phyloP scores from a whole-genome alignment of 1,284 basidiomycete genomes.

The Sporisorium scitamineum region DNA sequence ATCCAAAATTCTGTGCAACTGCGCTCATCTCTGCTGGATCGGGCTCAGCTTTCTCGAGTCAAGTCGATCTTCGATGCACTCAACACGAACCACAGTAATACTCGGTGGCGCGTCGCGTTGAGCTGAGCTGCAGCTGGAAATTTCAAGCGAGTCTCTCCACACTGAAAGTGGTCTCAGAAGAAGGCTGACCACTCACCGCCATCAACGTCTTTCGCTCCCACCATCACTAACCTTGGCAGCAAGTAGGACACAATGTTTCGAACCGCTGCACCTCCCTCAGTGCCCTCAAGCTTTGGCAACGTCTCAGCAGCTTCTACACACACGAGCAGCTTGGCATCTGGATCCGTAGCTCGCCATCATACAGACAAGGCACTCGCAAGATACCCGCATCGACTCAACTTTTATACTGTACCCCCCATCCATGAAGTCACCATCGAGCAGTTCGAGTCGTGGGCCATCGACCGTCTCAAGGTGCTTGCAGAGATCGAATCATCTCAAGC shows the following conservation, averaged over 20 bases:
- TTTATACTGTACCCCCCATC: slow-evolving; percentile 84
- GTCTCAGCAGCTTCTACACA: slow-evolving; percentile 19
- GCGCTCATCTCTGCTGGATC: slow-evolving; percentile 3
- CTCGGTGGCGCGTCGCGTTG: slow-evolving; percentile 36
- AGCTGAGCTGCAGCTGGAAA: slow-evolving; percentile 24
- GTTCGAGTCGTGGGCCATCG: slow-evolving; percentile 91
- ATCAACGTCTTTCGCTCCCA: not conserved
- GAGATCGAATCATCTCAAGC: slow-evolving; percentile 93
- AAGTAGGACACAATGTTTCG: slow-evolving; percentile 30
- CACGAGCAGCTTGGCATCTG: slow-evolving; percentile 28
- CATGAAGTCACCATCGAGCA: slow-evolving; percentile 95
- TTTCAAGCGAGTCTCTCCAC: slow-evolving; percentile 21
- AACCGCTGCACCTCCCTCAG: slow-evolving; percentile 40
- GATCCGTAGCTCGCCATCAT: slow-evolving; percentile 45
- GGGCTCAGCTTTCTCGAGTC: not conserved
- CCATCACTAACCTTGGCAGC: not conserved
- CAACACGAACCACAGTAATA: slow-evolving; percentile 16
- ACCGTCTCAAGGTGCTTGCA: slow-evolving; percentile 85
- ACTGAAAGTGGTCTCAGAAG: not conserved
- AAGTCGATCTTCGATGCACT: slow-evolving; percentile 13
- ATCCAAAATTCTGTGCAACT: slow-evolving; percentile 10
- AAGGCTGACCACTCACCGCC: not conserved
- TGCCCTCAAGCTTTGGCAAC: slow-evolving; percentile 38
- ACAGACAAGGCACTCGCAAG: slow-evolving; percentile 32
- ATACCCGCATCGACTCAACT: slow-evolving; percentile 66